phyloP scores from a whole-genome alignment of 176 grass and related monocot species.

The Rhynchospora breviuscula region DNA sequence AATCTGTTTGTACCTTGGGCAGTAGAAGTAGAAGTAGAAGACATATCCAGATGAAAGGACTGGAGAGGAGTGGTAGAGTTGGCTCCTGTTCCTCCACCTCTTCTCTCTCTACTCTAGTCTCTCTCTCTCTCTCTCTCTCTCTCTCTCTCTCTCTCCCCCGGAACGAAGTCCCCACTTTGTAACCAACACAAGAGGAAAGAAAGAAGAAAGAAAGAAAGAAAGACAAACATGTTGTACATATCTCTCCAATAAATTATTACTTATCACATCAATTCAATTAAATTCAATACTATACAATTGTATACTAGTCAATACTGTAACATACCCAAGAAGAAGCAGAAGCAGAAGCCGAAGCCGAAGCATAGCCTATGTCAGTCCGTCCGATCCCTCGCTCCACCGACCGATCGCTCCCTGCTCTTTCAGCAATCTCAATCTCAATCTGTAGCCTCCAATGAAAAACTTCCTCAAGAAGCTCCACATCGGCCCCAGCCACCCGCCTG shows the following conservation, averaged over 20 bases:
- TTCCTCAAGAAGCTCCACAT: constrained; percentile 97
- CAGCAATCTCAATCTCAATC: background rate
- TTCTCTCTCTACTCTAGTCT: background rate
- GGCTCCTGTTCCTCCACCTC: background rate
- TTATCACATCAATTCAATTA: constrained; percentile 6
- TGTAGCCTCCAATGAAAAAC: constrained; percentile 66
- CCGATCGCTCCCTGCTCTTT: constrained; percentile 35
- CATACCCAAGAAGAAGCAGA: background rate
- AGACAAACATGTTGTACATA: constrained; percentile 35
- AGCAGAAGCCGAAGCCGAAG: too few species aligned
- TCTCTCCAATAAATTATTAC: constrained; percentile 23
- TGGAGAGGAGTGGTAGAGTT: constrained; percentile 1
- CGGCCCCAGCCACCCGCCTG: constrained; percentile 28
- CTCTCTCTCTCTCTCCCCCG: background rate
- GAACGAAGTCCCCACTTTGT: constrained; percentile 22
- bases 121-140: background rate
- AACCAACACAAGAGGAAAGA: background rate
- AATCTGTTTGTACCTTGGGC: background rate
- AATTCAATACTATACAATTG: background rate
- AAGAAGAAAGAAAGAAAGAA: background rate
- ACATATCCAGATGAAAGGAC: background rate
- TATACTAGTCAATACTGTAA: constrained; percentile 35
- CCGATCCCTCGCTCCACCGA: constrained; percentile 59
- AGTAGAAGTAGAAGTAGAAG: too few species aligned
- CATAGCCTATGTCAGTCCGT: constrained; percentile 53